A percentile compares a stretch with the other conserved stretches of the same genome.
phyloP scores from a whole-genome alignment of 164 flowering plant genomes.

The Tinospora cordifolia region DNA sequence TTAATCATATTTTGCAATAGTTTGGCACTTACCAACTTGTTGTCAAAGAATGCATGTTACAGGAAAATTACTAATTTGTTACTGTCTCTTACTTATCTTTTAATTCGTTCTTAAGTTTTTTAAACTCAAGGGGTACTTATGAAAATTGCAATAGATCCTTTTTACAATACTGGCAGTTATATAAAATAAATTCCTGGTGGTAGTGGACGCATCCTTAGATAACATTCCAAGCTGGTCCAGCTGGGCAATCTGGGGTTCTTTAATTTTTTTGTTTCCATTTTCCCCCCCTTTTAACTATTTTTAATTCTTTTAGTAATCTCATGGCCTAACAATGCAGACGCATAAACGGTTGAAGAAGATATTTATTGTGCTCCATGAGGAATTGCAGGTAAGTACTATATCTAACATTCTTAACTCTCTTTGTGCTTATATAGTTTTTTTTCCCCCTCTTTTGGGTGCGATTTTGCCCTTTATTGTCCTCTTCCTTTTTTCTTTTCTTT shows the following conservation, averaged over 20 bases:
- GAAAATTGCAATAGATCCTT: neutral
- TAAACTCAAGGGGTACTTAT: neutral
- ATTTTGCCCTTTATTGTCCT: too few species aligned
- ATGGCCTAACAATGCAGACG: constrained; percentile 43
- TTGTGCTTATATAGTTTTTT: too few species aligned
- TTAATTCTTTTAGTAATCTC: neutral
- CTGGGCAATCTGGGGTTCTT: neutral
- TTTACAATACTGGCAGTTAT: neutral
- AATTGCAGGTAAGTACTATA: constrained; percentile 46
- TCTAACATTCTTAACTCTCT: neutral
- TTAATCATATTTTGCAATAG: neutral
- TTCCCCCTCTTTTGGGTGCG: too few species aligned
- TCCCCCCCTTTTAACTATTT: neutral
- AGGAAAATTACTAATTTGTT: neutral
- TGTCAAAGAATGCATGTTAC: neutral
- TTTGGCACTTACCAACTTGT: neutral
- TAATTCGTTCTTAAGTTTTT: neutral
- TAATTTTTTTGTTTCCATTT: neutral
- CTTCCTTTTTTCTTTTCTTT: neutral
- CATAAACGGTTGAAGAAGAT: constrained; percentile 68
- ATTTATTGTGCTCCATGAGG: constrained; percentile 75
- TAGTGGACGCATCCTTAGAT: neutral
- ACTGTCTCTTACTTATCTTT: neutral
- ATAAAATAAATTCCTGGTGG: too few species aligned
- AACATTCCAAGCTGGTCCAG: neutral